phyloP scores from a whole-genome alignment of 2,329 filamentous ascomycete genomes.

The Colletotrichum godetiae region DNA sequence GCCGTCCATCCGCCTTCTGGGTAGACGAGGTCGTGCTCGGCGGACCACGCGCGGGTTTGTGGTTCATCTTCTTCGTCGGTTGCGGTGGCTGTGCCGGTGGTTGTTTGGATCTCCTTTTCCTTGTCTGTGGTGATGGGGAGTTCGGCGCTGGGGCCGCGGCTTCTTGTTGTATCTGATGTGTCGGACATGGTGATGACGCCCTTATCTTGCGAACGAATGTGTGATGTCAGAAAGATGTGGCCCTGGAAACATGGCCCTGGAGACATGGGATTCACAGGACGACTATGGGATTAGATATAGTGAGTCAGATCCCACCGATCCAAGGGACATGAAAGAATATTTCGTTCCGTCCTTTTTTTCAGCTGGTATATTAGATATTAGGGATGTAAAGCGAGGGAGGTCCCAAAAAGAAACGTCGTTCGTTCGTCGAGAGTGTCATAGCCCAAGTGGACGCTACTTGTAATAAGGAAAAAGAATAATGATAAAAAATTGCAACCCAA shows the following conservation, averaged over 20 bases:
- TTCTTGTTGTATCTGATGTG: not conserved
- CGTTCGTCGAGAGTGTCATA: not conserved
- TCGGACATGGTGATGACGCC: not conserved
- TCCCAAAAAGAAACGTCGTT: not conserved
- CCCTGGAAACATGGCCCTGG: not conserved
- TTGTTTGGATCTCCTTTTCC: not conserved
- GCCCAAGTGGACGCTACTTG: not conserved
- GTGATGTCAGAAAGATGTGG: not conserved
- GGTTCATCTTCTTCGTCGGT: not conserved
- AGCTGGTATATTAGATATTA: not conserved
- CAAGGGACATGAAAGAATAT: not conserved
- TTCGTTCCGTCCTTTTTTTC: not conserved
- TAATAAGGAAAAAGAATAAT: not conserved
- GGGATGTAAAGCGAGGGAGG: not conserved
- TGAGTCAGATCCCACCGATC: not conserved
- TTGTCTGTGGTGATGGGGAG: not conserved
- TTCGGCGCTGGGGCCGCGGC: not conserved
- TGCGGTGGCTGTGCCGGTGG: not conserved
- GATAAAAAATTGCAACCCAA: too few relatives aligned
- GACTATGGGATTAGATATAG: not conserved
- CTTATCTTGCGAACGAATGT: not conserved
- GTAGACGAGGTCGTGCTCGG: constrained; percentile 31
- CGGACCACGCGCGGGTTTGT: constrained; percentile 15
- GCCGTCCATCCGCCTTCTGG: constrained; percentile 60
- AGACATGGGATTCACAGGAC: not conserved